phyloP scores from a whole-genome alignment of 192 early-diverging fungal species.

The Backusella luteola region DNA sequence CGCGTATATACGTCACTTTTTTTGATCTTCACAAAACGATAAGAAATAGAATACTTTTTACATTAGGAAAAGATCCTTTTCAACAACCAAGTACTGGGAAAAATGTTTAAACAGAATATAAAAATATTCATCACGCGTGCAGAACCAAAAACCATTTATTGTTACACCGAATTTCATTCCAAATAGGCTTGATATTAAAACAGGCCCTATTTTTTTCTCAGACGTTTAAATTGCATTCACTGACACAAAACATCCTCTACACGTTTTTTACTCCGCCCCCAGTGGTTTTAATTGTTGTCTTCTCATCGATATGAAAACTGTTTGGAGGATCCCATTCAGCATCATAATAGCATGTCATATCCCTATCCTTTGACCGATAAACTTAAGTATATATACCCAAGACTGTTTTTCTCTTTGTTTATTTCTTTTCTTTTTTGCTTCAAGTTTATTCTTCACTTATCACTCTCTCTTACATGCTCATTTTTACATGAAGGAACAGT shows the following conservation, averaged over 20 bases:
- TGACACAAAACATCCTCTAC: neutral
- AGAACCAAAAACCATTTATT: neutral
- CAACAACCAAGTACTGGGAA: neutral
- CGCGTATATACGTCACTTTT: neutral
- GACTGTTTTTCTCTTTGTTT: neutral
- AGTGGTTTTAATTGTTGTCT: neutral
- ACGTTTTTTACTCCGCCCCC: slow-evolving; percentile 1
- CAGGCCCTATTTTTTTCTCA: slow-evolving; percentile 1
- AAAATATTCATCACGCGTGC: neutral
- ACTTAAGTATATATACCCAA: neutral
- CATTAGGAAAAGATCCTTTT: neutral
- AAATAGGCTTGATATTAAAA: slow-evolving; percentile 2
- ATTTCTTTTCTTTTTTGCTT: neutral
- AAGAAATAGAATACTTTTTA: neutral
- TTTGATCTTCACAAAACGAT: neutral
- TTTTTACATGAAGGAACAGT: neutral
- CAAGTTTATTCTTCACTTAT: neutral
- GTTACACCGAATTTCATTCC: slow-evolving; percentile 2
- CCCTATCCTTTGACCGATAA: neutral
- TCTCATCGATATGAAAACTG: neutral
- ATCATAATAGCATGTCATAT: neutral
- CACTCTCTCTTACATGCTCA: neutral
- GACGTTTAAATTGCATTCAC: slow-evolving; percentile 5
- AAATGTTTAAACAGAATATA: neutral
- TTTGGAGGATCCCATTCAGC: neutral